Base-by-base conservation (phyloP, 371 early-diverging fungal species). In the Polyrhizophydium stewartii region DNA sequence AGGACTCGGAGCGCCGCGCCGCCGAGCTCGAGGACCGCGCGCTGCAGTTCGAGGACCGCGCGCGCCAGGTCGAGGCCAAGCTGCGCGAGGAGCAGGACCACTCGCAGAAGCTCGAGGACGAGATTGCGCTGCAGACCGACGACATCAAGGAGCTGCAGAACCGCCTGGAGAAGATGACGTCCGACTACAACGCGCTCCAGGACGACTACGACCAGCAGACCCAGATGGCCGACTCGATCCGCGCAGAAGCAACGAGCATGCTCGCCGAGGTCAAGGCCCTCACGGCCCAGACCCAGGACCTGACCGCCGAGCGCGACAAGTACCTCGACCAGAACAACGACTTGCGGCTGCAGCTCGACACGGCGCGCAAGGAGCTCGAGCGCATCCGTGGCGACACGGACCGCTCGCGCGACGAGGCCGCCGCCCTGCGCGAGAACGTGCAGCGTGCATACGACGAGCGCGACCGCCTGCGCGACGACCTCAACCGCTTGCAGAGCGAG, bases 161-260 rank as follows among this genome's bases (percentile, higher is more conserved):
- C 28, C 22, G 25, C 22, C 3, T 47, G 7, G 28, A 3, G 7
- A 47, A 47, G 38, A 50, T 69, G 32, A 65, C 72, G 55, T 51
- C 43, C 28, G 87, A 89, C 41, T 85, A 85, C 50, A 75, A 77
- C 38, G 77, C 79, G 52, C 61, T 90, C 58, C 85, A 86, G 35
- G 85, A 82, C 32, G 90, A 91, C 49, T 87, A 87, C 65, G 78
- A 81, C 47, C 81, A 86, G 33, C 90, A 90, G 63, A 87, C 87
- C 66, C 70, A 88, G 79, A 85, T 85, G 60, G 86, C 88, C 6
- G 79, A 85, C 33, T 87, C 87, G 64, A 88, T 91, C 21, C 79
- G 89, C 57, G 71, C 82, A 41, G 91, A 92, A 61, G 88, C 88
- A 9, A 82, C 83, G 13, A 76, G 85, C 31, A 68, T 92, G 35